Conservation (phyloP, 164 flowering plant species). For the Sedum album region DNA sequence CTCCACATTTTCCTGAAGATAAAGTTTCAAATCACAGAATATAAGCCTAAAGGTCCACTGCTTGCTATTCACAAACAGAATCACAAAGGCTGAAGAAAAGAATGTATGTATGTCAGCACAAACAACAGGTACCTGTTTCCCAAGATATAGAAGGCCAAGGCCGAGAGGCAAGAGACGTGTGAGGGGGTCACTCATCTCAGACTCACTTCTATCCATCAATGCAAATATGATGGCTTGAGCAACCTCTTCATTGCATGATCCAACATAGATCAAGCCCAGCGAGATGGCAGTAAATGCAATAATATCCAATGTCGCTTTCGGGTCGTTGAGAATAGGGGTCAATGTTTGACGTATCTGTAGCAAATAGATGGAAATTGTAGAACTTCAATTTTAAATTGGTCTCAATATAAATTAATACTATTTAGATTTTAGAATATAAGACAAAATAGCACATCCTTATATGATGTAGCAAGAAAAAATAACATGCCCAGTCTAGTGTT, state of each 20-base stretch:
- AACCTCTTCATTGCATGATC: slow-evolving; percentile 94
- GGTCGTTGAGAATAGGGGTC: slow-evolving; percentile 61
- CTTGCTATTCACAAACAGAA: background rate
- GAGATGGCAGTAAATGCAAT: slow-evolving; percentile 86
- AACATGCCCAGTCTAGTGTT: no score
- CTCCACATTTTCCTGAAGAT: slow-evolving; percentile 76
- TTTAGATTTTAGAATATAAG: no score
- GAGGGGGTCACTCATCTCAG: slow-evolving; percentile 80
- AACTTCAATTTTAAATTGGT: background rate
- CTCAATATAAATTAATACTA: no score
- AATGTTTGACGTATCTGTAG: slow-evolving; percentile 52
- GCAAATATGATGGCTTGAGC: slow-evolving; percentile 91
- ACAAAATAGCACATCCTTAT: background rate
- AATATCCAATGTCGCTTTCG: slow-evolving; percentile 81
- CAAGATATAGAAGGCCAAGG: slow-evolving; percentile 91
- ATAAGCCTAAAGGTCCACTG: background rate
- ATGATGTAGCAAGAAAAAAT: background rate
- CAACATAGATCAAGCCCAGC: slow-evolving; percentile 77
- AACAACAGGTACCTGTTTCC: slow-evolving; percentile 68
- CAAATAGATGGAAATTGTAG: background rate
- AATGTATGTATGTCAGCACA: background rate
- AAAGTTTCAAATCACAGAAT: background rate
- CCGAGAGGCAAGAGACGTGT: slow-evolving; percentile 79
- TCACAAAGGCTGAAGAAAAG: background rate
- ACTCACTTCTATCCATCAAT: slow-evolving; percentile 85